Evolutionary conservation across 2,329 filamentous ascomycete species (phyloP).

Genomic region (Nigrospora osmanthi): DNA sequence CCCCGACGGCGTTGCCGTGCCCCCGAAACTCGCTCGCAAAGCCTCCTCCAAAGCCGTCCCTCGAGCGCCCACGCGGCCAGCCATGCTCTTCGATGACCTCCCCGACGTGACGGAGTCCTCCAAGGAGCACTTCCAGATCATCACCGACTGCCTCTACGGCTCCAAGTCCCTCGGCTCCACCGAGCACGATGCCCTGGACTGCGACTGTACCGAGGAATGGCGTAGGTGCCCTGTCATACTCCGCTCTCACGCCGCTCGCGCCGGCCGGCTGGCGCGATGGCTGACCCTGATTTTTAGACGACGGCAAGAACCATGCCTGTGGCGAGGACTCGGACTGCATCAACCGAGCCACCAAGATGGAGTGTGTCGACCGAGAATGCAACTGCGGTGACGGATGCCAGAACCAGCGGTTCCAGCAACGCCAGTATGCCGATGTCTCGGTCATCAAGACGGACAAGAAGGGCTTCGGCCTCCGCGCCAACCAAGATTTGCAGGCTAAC

Average conservation of each 20-base stretch:
- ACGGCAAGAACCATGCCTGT: constrained; percentile 72
- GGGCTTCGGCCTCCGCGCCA: constrained; percentile 82
- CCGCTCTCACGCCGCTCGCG: constrained; percentile 5
- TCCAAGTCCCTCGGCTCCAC: constrained; percentile 87
- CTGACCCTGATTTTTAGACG: constrained; percentile 29
- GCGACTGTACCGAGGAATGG: constrained; percentile 92
- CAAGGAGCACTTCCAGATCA: constrained; percentile 67
- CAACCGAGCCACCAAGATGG: constrained; percentile 96
- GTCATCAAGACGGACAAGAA: constrained; percentile 99
- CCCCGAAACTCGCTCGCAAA: constrained; percentile 66
- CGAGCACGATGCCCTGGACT: constrained; percentile 84
- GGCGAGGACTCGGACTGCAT: constrained; percentile 97
- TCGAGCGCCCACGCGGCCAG: constrained; percentile 53
- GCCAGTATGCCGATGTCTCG: constrained; percentile 81
- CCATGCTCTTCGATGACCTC: constrained; percentile 63
- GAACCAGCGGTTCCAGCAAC: constrained; percentile 90
- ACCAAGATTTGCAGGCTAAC: constrained; percentile 67
- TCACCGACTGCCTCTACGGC: constrained; percentile 81
- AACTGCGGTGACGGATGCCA: constrained; percentile 83
- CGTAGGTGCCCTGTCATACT: constrained; percentile 53
- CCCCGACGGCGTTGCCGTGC: constrained; percentile 39
- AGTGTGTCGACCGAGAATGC: constrained; percentile 76
- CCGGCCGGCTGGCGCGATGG: constrained; percentile 9
- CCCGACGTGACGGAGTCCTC: constrained; percentile 75
- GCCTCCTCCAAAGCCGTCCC: constrained; percentile 60